Conservation (phyloP, 2,329 filamentous ascomycete species). For the Huntiella moniliformis region DNA sequence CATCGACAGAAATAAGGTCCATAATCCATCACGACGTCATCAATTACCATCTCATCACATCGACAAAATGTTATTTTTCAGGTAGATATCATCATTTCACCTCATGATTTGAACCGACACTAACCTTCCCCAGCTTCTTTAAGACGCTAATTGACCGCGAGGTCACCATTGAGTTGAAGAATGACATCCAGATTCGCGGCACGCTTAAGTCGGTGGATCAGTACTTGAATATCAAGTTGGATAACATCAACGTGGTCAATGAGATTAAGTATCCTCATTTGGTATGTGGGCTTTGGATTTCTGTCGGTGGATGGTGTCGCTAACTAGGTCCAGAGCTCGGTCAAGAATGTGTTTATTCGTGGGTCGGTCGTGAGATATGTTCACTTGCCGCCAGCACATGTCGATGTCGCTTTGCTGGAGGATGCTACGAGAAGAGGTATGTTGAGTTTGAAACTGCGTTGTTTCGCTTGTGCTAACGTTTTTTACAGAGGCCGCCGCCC, state of each 20-base stretch:
- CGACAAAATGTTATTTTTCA: no score
- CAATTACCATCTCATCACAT: no score
- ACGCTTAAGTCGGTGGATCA: constrained; percentile 95
- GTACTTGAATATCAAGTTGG: constrained; percentile 97
- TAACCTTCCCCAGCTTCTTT: constrained; percentile 52
- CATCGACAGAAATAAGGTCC: no score
- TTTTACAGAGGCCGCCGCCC: constrained; percentile 34
- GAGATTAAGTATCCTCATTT: constrained; percentile 90
- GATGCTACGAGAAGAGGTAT: constrained; percentile 76
- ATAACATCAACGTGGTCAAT: constrained; percentile 83
- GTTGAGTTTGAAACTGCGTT: constrained; percentile 11
- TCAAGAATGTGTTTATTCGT: constrained; percentile 91
- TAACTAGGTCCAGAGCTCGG: constrained; percentile 36
- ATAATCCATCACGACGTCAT: no score
- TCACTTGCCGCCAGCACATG: constrained; percentile 61
- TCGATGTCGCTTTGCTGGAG: constrained; percentile 73
- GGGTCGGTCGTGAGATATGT: constrained; percentile 88
- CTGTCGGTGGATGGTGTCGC: not conserved
- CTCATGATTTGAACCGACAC: no score
- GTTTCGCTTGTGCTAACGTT: constrained; percentile 7
- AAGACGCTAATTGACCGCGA: constrained; percentile 95
- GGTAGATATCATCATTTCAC: no score
- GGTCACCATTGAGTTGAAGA: constrained; percentile 97
- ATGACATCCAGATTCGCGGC: constrained; percentile 92
- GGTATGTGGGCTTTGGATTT: constrained; percentile 23